Percentiles rank a stretch among this genome's conserved stretches.
Evolutionary conservation across 2,329 filamentous ascomycete species (phyloP).

Genomic region (Colletotrichum lindemuthianum): DNA sequence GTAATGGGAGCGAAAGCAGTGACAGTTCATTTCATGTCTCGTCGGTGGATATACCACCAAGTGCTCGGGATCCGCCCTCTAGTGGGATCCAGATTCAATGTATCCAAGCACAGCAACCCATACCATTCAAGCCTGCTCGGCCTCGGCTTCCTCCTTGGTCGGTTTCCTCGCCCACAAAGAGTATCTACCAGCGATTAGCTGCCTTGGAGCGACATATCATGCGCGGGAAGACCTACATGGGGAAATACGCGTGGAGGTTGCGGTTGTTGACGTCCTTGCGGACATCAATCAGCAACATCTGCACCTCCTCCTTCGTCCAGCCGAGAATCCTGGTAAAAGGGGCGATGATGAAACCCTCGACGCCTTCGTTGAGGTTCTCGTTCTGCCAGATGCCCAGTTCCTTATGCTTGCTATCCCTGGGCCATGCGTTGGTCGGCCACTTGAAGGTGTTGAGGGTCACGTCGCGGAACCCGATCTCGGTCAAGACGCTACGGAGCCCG

Average conservation of each 20-base stretch:
- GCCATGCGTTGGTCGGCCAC: slow-evolving; percentile 42
- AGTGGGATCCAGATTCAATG: too few relatives aligned
- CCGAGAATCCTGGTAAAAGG: slow-evolving; percentile 39
- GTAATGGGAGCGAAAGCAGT: too few relatives aligned
- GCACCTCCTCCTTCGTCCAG: slow-evolving; percentile 39
- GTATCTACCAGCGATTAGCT: not conserved
- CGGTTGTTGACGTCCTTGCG: slow-evolving; percentile 39
- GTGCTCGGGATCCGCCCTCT: too few relatives aligned
- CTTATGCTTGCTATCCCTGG: slow-evolving; percentile 39
- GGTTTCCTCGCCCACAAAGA: not conserved
- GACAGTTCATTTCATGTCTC: too few relatives aligned
- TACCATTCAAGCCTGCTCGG: too few relatives aligned
- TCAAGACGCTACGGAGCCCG: slow-evolving; percentile 38
- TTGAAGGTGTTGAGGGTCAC: slow-evolving; percentile 37
- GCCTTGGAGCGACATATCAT: not conserved
- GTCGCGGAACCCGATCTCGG: slow-evolving; percentile 39
- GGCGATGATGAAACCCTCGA: slow-evolving; percentile 39
- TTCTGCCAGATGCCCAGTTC: slow-evolving; percentile 37
- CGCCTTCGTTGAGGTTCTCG: slow-evolving; percentile 33
- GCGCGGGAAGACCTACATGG: slow-evolving; percentile 38
- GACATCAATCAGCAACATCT: slow-evolving; percentile 27
- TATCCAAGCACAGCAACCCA: too few relatives aligned
- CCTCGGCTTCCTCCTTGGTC: not conserved
- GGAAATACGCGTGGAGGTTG: slow-evolving; percentile 45
- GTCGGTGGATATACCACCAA: too few relatives aligned